These are phyloP conservation scores for Trametes sp. DNA, from an alignment of 1,284 basidiomycete genomes.

Conservation along the genomic window DNA sequence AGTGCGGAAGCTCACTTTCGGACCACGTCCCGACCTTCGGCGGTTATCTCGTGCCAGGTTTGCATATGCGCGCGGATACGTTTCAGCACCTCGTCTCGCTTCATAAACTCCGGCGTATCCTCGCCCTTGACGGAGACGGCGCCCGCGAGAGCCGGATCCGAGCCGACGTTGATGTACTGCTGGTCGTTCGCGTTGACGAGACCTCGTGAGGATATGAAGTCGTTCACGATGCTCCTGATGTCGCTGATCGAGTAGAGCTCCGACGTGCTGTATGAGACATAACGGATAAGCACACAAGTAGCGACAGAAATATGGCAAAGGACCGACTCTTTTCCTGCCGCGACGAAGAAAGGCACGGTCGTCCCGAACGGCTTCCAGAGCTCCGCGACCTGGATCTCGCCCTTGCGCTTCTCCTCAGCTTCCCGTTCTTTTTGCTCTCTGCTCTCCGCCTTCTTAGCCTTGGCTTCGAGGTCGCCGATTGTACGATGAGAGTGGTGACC, in stretches of 20 bases:
- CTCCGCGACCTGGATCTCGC: constrained; percentile 65
- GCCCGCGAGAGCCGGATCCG: constrained; percentile 52
- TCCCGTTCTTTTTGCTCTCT: constrained; percentile 55
- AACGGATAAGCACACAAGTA: constrained; percentile 9
- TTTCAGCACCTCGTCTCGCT: constrained; percentile 72
- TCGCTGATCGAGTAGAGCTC: constrained; percentile 63
- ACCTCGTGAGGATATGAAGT: constrained; percentile 66
- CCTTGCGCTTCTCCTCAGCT: constrained; percentile 52
- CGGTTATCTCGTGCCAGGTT: constrained; percentile 68
- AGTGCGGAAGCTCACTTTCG: constrained; percentile 56
- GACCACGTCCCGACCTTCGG: constrained; percentile 57
- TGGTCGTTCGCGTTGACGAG: constrained; percentile 74
- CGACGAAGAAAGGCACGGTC: constrained; percentile 68
- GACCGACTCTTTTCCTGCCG: constrained; percentile 61
- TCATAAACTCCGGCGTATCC: constrained; percentile 60
- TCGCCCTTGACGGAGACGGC: constrained; percentile 60
- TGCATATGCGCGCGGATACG: constrained; percentile 72
- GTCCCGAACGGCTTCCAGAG: constrained; percentile 76
- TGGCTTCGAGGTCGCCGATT: constrained; percentile 67
- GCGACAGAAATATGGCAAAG: background rate
- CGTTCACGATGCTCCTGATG: constrained; percentile 63
- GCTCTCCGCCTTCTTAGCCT: constrained; percentile 59
- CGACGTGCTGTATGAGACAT: constrained; percentile 49
- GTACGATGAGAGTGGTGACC: constrained; percentile 64
- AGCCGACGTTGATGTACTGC: constrained; percentile 74